Base-by-base conservation (phyloP, 2,329 filamentous ascomycete species). In the Fusarium papillatum region DNA sequence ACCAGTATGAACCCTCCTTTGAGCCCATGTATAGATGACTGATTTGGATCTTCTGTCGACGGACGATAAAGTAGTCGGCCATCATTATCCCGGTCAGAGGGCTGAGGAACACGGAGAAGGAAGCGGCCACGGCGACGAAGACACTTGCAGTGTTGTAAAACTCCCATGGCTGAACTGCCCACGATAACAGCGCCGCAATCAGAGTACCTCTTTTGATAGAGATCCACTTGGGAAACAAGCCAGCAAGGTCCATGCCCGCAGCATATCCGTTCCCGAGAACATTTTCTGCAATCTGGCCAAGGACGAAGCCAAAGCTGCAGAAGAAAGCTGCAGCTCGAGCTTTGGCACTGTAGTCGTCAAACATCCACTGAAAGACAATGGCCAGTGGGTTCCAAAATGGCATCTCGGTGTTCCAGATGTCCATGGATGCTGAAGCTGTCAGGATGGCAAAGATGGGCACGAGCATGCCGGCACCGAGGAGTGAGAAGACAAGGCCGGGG, bases 201-300 rank as follows among this genome's bases (percentile, higher is more conserved):
- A 65, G 19, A 16, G 63, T 36, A 22, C 63, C 63, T 14, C 63
- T 29, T 29, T 48, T 22, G 31, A 65, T 65, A 7, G 31, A 55
- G 43, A 65, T 65, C 16, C 50, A 65, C 19, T 48, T 29, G 34
- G 41, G 48, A 22, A 57, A n/a, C 29, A 65, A 36, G 2, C 63
- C 63, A 16, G 63, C 63, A 29, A 65, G 43, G 34, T 65, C 63
- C 63, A 65, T 65, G 14, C 63, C 63, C 3, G 63, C 63, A 17
- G 41, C 50, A 24, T 65, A 65, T 8, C 41, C 63, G 17, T 65
- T 65, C 8, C 50, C 63, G 7, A 65, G 41, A 5, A 65, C 34
- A 14, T 65, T 65, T 11, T 55, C 50, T 5, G 41, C 63, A 7
- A 65, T 38, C 22, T 65, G 63, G 3, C 63, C 48, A 17, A 65